Base-by-base conservation (phyloP, 495 filamentous ascomycete genomes). In the Aspergillus bertholletiae region DNA sequence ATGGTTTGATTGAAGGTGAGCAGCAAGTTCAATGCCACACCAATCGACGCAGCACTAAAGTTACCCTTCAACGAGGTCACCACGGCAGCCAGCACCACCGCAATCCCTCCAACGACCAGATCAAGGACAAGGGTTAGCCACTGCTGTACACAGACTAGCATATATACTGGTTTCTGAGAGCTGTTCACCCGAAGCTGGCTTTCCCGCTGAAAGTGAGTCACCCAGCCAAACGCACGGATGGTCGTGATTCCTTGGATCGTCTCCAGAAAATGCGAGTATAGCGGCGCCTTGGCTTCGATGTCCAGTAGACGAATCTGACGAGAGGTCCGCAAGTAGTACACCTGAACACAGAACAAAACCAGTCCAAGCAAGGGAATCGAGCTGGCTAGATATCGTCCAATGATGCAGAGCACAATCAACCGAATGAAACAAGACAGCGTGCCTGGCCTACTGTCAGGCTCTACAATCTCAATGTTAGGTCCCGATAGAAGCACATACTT, bases 261-360 rank as follows among this genome's bases (percentile, higher is more conserved):
- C 11, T 85, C 84, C 0, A 80, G 75, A 57, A 93, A 90, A 40
- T 84, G 81, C 46, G 89, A 85, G 61, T 88, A 92, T 0, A 93
- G 79, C 0, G 87, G 88, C 7, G 71, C 67, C 56, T 74, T 74
- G 1, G 72, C 62, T 53, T 79, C 73, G 9, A 79, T 68, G 53
- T 82, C 79, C 2, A 84, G 57, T 7, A 80, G 58, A 22, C 79
- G 65, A 5, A 84, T 53, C 56, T 81, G 80, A 7, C 74, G 68
- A 0, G 79, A 82, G 1, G 79, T 81, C 12, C 74, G 69, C 1
- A 84, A 69, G 46, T 83, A 83, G 62, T 77, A 70, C n/a, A 72
- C 73, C 49, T 84, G 80, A 2, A 84, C 57, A 2, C 72, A 15
- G 34, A 67, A 81, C 13, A 80, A 49, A 0, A 28, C 26, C 26